Evolutionary conservation across 2,329 filamentous ascomycete species (phyloP).

Genomic region (Penicillium sp.): DNA sequence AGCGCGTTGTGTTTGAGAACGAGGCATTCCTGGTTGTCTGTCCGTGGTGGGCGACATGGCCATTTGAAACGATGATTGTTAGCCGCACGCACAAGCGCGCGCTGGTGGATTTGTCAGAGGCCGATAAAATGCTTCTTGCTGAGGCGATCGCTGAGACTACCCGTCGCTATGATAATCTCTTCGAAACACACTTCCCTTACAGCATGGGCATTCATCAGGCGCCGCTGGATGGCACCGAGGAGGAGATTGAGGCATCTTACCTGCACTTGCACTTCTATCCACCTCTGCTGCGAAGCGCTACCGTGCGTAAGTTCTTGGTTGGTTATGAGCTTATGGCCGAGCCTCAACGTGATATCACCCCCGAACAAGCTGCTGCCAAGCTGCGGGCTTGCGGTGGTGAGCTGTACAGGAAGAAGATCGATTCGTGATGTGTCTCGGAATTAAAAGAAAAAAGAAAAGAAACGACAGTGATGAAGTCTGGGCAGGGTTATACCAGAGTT

Average conservation of each 20-base stretch:
- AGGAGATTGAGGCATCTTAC: conserved; percentile 84
- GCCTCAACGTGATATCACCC: conserved; percentile 96
- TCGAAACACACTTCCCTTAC: conserved; percentile 95
- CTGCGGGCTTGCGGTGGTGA: conserved; percentile 75
- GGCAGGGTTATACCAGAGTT: not conserved
- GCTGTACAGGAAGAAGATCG: conserved; percentile 72
- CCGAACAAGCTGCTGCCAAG: conserved; percentile 83
- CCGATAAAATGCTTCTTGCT: conserved; percentile 72
- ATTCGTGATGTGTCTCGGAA: conserved; percentile 2
- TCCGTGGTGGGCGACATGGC: conserved; percentile 98
- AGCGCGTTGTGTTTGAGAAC: conserved; percentile 88
- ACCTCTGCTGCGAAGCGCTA: conserved; percentile 85
- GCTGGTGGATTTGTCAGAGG: conserved; percentile 73
- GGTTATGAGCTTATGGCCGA: conserved; percentile 94
- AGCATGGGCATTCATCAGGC: conserved; percentile 97
- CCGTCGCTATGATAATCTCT: conserved; percentile 91
- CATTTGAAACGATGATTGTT: conserved; percentile 90
- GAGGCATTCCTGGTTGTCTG: conserved; percentile 80
- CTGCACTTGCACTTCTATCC: conserved; percentile 99
- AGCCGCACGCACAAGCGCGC: conserved; percentile 80
- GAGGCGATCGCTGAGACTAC: conserved; percentile 86
- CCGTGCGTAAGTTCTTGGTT: conserved; percentile 92
- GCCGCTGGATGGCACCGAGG: conserved; percentile 74
- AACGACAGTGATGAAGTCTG: not conserved
- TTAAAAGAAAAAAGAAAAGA: not conserved